phyloP scores from a whole-genome alignment of 176 grass and related monocot genomes.

The Poa annua region DNA sequence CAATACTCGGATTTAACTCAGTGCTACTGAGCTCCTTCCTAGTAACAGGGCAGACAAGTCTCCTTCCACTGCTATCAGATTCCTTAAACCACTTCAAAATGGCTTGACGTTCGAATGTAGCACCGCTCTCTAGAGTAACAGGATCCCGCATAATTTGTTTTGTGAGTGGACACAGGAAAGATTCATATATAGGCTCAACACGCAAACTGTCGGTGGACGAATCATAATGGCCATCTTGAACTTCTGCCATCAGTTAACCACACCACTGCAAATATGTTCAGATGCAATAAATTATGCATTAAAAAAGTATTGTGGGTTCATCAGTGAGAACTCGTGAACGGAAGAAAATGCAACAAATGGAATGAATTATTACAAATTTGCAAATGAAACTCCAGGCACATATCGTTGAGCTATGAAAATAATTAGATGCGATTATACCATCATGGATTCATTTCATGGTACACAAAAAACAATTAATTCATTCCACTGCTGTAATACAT shows the following conservation, averaged over 20 bases:
- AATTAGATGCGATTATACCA: not conserved
- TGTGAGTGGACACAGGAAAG: conserved; percentile 86
- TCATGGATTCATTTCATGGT: too few relatives aligned
- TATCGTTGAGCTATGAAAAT: not conserved
- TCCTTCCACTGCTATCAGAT: conserved; percentile 55
- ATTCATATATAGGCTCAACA: conserved; percentile 86
- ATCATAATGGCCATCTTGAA: conserved; percentile 56
- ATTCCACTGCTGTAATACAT: not conserved
- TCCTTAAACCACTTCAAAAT: conserved; percentile 83
- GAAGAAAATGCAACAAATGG: not conserved
- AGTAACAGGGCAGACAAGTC: conserved; percentile 77
- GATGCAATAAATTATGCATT: not conserved
- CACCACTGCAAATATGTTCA: conserved; percentile 47
- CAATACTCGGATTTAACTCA: conserved; percentile 86
- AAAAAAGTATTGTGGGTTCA: not conserved
- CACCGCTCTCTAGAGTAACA: conserved; percentile 80
- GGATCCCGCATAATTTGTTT: conserved; percentile 91
- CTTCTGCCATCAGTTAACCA: conserved; percentile 62
- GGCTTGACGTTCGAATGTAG: conserved; percentile 80
- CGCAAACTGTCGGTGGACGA: conserved; percentile 59
- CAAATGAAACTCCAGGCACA: not conserved
- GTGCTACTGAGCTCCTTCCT: conserved; percentile 66
- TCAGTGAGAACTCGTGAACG: not conserved
- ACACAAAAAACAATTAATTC: not conserved
- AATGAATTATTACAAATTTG: not conserved